Evolutionary conservation across 2,329 filamentous ascomycete species (phyloP).

Genomic region (Aspergillus latus): DNA sequence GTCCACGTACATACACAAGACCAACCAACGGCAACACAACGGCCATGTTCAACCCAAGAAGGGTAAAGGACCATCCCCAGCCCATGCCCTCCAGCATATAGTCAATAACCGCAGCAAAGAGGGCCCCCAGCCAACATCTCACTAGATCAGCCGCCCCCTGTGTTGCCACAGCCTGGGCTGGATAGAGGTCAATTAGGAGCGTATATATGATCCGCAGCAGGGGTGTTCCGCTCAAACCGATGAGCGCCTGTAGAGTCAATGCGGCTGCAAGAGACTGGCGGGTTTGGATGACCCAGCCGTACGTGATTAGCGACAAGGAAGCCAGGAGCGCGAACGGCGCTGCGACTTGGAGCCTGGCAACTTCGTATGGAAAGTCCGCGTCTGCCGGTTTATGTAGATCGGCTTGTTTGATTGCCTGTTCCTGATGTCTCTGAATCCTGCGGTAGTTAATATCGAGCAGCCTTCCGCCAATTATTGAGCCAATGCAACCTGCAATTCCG

Average conservation of each 20-base stretch:
- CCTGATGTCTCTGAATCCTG: conserved; percentile 17
- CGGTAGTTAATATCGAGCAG: conserved; percentile 26
- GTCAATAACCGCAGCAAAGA: neutral
- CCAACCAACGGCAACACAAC: neutral
- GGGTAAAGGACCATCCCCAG: neutral
- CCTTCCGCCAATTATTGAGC: conserved; percentile 24
- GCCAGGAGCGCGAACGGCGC: conserved; percentile 27
- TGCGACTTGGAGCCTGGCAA: conserved; percentile 28
- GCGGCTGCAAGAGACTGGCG: neutral
- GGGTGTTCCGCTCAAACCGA: neutral
- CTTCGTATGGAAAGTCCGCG: conserved; percentile 43
- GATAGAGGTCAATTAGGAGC: neutral
- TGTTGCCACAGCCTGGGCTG: neutral
- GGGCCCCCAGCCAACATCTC: neutral
- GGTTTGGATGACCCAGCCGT: conserved; percentile 33
- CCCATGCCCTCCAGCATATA: neutral
- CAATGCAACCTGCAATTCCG: conserved; percentile 21
- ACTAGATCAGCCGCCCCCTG: neutral
- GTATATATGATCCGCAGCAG: neutral
- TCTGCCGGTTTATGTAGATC: conserved; percentile 39
- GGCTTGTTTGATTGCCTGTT: conserved; percentile 24
- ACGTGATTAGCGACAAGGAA: conserved; percentile 27
- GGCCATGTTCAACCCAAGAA: neutral
- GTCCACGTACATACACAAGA: neutral
- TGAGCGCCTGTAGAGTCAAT: neutral